Evolutionary conservation across 1,284 basidiomycete species (phyloP).

Genomic region (Apiotrichum akiyoshidainum): DNA sequence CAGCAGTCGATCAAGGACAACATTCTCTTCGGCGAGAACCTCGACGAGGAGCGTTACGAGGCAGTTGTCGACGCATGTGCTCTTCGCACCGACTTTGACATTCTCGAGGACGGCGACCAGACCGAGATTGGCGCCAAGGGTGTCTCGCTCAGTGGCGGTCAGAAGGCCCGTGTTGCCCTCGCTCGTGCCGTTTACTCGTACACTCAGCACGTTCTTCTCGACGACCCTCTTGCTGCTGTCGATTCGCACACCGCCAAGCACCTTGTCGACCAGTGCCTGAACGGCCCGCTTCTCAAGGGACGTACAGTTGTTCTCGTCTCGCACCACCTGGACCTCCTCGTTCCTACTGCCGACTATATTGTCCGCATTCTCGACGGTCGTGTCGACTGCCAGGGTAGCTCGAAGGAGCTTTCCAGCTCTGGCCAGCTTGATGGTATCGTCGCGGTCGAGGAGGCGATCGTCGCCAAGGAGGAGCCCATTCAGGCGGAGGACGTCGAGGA

Average conservation of each 20-base stretch:
- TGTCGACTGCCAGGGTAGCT: conserved; percentile 60
- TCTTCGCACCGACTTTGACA: conserved; percentile 61
- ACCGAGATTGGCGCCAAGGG: conserved; percentile 71
- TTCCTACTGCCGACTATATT: conserved; percentile 61
- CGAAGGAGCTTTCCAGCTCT: conserved; percentile 58
- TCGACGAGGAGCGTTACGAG: conserved; percentile 67
- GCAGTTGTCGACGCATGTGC: conserved; percentile 76
- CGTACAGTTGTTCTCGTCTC: conserved; percentile 78
- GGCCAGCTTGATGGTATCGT: conserved; percentile 54
- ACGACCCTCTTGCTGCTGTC: conserved; percentile 82
- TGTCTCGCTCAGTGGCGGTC: conserved; percentile 65
- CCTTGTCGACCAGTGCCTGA: conserved; percentile 63
- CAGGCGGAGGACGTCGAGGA: conserved; percentile 20
- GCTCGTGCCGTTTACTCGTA: conserved; percentile 56
- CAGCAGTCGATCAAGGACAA: conserved; percentile 57
- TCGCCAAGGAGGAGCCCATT: conserved; percentile 55
- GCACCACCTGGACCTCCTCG: conserved; percentile 73
- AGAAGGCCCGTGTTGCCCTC: conserved; percentile 67
- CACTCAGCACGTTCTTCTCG: conserved; percentile 70
- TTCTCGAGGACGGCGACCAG: conserved; percentile 75
- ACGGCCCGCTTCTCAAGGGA: conserved; percentile 60
- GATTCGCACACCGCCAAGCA: conserved; percentile 84
- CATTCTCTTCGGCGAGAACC: conserved; percentile 66
- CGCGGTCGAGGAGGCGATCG: conserved; percentile 50
- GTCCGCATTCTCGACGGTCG: conserved; percentile 64